Conservation (phyloP, 1,284 basidiomycete genomes). For the Puccinia brachypodii region DNA sequence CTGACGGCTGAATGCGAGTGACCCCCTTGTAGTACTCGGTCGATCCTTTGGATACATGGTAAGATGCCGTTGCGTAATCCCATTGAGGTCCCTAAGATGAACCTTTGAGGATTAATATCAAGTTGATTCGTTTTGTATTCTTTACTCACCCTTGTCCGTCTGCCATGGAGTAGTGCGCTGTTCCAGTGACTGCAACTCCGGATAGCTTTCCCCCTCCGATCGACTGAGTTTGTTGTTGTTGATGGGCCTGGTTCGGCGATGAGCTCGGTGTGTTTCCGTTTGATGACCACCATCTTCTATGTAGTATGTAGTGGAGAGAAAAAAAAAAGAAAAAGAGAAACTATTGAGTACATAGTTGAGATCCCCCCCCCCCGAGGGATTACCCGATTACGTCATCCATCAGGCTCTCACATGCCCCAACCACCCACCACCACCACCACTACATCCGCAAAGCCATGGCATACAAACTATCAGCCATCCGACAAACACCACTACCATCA, state of each 20-base stretch:
- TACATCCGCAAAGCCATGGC: not conserved
- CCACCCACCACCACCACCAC: too few species aligned
- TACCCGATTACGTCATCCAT: too few species aligned
- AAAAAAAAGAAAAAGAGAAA: not conserved
- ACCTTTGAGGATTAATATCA: not conserved
- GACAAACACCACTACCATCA: not conserved
- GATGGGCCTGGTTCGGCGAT: not conserved
- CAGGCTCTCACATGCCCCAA: too few species aligned
- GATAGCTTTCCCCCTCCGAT: slow-evolving; percentile 23
- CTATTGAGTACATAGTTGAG: too few species aligned
- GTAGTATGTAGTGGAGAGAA: too few species aligned
- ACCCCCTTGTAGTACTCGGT: slow-evolving; percentile 18
- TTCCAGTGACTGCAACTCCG: slow-evolving; percentile 34
- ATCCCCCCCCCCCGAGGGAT: too few species aligned
- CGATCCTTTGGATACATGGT: slow-evolving; percentile 18
- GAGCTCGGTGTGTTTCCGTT: not conserved
- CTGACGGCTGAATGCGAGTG: not conserved
- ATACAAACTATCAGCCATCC: not conserved
- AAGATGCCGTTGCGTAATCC: slow-evolving; percentile 31
- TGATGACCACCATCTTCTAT: not conserved
- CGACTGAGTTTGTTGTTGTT: slow-evolving; percentile 11
- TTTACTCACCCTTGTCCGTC: slow-evolving; percentile 29
- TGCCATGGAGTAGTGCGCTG: slow-evolving; percentile 34
- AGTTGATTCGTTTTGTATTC: not conserved
- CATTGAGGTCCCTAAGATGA: slow-evolving; percentile 36